Evolutionary conservation across 371 early-diverging fungal species (phyloP).

Genomic region (Ordospora pajunii): DNA sequence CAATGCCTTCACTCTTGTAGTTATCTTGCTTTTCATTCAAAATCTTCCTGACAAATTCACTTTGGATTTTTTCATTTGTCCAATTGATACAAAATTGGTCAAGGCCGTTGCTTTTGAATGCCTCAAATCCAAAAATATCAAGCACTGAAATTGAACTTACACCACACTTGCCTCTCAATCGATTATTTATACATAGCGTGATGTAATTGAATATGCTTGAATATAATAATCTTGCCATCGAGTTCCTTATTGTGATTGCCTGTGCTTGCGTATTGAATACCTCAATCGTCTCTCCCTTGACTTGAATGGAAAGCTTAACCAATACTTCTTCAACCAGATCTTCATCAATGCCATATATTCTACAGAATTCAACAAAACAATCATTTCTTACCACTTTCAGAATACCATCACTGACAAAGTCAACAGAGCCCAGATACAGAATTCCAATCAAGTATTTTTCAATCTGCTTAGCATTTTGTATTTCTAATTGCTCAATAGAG

Average conservation of each 20-base stretch:
- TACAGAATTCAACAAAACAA: neutral
- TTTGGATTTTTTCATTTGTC: constrained; percentile 66
- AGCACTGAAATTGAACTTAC: constrained; percentile 62
- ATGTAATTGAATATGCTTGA: constrained; percentile 50
- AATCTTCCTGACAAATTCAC: constrained; percentile 73
- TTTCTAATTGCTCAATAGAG: constrained; percentile 68
- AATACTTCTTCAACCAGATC: constrained; percentile 42
- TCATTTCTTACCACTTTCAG: neutral
- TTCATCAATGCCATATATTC: constrained; percentile 14
- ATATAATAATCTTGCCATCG: constrained; percentile 66
- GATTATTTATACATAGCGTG: constrained; percentile 40
- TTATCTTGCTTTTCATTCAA: constrained; percentile 74
- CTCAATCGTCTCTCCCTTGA: constrained; percentile 67
- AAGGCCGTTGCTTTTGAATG: constrained; percentile 61
- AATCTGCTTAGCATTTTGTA: constrained; percentile 65
- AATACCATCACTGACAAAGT: constrained; percentile 12
- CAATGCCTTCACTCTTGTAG: constrained; percentile 64
- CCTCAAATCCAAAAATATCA: constrained; percentile 70
- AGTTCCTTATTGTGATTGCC: constrained; percentile 64
- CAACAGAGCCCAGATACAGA: constrained; percentile 43
- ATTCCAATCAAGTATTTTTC: constrained; percentile 62
- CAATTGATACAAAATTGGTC: constrained; percentile 65
- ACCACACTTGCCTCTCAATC: neutral
- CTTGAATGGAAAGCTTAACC: constrained; percentile 55
- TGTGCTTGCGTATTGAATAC: constrained; percentile 62